Evolutionary conservation across 2,329 filamentous ascomycete genomes (phyloP).

Genomic region (Aspergillus quadrilineatus): DNA sequence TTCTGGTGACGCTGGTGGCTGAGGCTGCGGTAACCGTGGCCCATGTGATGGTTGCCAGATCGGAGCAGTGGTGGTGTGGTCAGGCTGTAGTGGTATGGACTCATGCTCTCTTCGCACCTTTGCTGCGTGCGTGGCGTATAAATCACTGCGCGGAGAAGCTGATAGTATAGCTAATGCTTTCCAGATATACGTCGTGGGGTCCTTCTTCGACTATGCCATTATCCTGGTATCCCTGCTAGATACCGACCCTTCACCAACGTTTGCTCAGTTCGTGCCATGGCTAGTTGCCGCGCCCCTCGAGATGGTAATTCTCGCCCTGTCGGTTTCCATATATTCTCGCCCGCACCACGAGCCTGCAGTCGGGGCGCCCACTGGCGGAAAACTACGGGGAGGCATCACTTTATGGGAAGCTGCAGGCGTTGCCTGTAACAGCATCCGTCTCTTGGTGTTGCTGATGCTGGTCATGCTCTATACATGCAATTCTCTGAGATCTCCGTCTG

Average conservation of each 20-base stretch:
- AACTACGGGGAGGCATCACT: conserved; percentile 42
- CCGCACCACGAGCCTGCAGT: conserved; percentile 64
- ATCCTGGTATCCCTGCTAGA: conserved; percentile 85
- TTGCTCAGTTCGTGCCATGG: conserved; percentile 81
- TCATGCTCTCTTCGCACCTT: not conserved
- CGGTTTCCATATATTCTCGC: conserved; percentile 66
- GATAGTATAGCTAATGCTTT: conserved; percentile 9
- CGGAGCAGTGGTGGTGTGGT: conserved; percentile 77
- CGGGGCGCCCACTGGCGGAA: conserved; percentile 48
- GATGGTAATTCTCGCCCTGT: conserved; percentile 66
- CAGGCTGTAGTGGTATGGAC: conserved; percentile 69
- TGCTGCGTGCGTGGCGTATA: not conserved
- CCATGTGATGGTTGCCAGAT: conserved; percentile 67
- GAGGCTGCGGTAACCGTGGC: conserved; percentile 71
- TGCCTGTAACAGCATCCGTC: conserved; percentile 63
- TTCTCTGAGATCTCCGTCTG: conserved; percentile 46
- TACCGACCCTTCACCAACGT: conserved; percentile 74
- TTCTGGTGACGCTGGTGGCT: conserved; percentile 72
- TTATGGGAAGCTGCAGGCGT: conserved; percentile 44
- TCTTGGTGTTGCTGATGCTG: conserved; percentile 64
- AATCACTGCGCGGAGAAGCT: not conserved
- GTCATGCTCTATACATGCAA: conserved; percentile 58
- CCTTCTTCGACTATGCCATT: conserved; percentile 83
- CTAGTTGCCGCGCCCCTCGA: conserved; percentile 70
- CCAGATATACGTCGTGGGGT: conserved; percentile 80